Conservation (phyloP, 2,329 filamentous ascomycete species). For the Dothistroma pini region DNA sequence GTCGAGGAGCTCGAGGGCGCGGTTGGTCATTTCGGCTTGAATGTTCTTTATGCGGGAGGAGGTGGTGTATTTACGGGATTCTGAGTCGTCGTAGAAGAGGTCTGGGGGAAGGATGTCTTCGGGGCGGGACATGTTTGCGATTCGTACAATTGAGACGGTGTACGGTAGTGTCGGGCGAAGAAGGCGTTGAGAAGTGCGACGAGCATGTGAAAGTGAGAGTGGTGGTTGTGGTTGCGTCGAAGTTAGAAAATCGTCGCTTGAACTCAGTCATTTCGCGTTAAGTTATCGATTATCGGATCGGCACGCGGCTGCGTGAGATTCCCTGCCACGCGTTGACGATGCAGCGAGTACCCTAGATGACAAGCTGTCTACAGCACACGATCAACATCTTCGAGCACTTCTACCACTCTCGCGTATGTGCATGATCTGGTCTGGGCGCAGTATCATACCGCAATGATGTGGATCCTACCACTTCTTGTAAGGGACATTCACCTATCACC, state of each 20-base stretch:
- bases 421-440: not conserved
- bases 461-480: conserved; percentile 80
- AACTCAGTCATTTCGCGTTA: not conserved
- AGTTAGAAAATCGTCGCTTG: not conserved
- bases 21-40: conserved; percentile 89
- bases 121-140: conserved; percentile 78
- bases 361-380: not conserved
- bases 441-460: conserved; percentile 59
- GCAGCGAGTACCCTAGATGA: not conserved
- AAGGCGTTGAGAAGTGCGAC: conserved; percentile 4
- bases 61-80: conserved; percentile 97
- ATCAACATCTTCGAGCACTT: not conserved
- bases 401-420: not conserved
- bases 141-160: not conserved
- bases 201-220: not conserved
- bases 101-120: conserved; percentile 83
- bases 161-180: not conserved
- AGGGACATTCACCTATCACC: conserved; percentile 8
- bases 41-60: conserved; percentile 94
- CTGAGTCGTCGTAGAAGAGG: conserved; percentile 93
- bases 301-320: not conserved
- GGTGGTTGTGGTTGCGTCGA: not conserved
- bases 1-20: conserved; percentile 86
- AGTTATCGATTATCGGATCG: conserved; percentile 7
- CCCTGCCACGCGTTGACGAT: not conserved